Conservation (phyloP, 345 rosid genomes). For the Linum tenue region DNA sequence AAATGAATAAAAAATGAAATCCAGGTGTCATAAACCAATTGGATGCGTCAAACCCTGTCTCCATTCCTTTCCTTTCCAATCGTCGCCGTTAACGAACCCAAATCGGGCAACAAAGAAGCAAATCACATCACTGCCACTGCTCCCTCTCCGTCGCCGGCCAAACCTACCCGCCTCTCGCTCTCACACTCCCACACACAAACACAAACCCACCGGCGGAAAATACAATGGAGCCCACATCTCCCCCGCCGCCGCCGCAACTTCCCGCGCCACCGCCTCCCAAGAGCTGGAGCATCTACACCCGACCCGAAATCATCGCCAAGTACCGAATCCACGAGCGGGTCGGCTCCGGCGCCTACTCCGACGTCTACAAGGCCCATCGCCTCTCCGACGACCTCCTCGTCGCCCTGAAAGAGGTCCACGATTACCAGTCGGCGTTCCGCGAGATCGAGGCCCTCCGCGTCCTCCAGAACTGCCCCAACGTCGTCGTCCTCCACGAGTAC, state of each 20-base stretch:
- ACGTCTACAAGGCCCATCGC: constrained; percentile 77
- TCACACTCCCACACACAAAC: too few relatives aligned
- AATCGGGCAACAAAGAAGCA: neutral
- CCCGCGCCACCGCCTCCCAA: constrained; percentile 19
- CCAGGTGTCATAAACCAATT: neutral
- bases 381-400: constrained; percentile 57
- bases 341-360: constrained; percentile 90
- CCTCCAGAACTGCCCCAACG: constrained; percentile 64
- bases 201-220: too few relatives aligned
- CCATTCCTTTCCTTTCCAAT: neutral
- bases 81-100: neutral
- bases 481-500: constrained; percentile 72
- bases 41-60: neutral
- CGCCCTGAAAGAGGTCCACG: constrained; percentile 94
- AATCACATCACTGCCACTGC: neutral
- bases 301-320: constrained; percentile 71
- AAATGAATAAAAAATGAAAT: neutral
- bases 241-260: constrained; percentile 19
- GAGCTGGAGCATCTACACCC: constrained; percentile 98
- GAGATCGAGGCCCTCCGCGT: constrained; percentile 80
- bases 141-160: constrained; percentile 29
- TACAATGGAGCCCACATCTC: neutral
- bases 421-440: constrained; percentile 84
- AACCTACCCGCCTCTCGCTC: neutral
- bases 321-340: constrained; percentile 77